Conservation (phyloP, 805 yeast species). For the Kockiozyma suomiensis region DNA sequence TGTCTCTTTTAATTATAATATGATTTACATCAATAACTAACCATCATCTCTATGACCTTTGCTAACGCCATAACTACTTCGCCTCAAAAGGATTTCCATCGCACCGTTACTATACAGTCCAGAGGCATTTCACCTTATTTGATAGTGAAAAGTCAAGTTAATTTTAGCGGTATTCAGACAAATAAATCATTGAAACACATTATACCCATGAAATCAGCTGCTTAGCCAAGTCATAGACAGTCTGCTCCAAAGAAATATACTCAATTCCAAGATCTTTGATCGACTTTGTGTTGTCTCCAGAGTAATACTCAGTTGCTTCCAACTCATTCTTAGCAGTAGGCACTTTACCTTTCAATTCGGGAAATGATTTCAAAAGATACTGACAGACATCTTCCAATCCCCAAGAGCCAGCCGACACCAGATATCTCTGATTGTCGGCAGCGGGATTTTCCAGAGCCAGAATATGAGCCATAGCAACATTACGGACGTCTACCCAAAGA, state of each 20-base stretch:
- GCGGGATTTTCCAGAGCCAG: conserved; percentile 47
- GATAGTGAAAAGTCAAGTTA: too few relatives aligned
- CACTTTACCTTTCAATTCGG: conserved; percentile 22
- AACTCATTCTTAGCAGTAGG: conserved; percentile 5
- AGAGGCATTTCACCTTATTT: too few relatives aligned
- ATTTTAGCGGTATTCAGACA: too few relatives aligned
- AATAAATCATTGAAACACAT: background rate
- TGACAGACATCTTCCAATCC: conserved; percentile 15
- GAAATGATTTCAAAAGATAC: conserved; percentile 19
- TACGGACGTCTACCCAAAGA: conserved; percentile 58
- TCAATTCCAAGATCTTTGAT: conserved; percentile 35
- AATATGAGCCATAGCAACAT: conserved; percentile 62
- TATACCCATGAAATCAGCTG: conserved; percentile 25
- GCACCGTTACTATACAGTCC: too few relatives aligned
- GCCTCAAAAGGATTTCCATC: too few relatives aligned
- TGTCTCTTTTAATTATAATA: too few relatives aligned
- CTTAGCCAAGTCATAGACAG: conserved; percentile 25
- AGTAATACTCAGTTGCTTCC: conserved; percentile 1
- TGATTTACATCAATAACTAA: too few relatives aligned
- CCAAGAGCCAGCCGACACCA: conserved; percentile 35
- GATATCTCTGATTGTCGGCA: conserved; percentile 38
- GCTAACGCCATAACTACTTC: too few relatives aligned
- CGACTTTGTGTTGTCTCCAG: conserved; percentile 29
- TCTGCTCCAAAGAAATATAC: conserved; percentile 34
- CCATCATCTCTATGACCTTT: too few relatives aligned